Evolutionary conservation across 1,284 basidiomycete genomes (phyloP).

Genomic region (Moniliella sp.): DNA sequence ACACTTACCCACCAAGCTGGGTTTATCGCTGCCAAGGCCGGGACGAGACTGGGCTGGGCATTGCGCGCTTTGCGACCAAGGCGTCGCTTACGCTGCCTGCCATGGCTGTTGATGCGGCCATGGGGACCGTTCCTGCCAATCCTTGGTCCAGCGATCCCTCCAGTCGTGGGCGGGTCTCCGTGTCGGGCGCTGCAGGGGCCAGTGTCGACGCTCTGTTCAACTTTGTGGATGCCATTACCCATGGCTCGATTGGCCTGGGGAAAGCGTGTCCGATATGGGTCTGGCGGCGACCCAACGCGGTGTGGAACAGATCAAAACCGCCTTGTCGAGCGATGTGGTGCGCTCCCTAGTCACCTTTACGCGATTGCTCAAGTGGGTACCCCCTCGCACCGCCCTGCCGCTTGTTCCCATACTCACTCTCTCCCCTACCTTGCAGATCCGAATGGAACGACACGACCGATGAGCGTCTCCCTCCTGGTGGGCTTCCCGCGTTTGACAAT

Average conservation of each 20-base stretch:
- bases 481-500: conserved; percentile 17
- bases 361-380: conserved; percentile 11
- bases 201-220: conserved; percentile 1
- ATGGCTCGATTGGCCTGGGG: background rate
- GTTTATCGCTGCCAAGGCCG: no score
- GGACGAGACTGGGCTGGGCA: no score
- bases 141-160: no score
- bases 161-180: no score
- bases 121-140: background rate
- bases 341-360: conserved; percentile 11
- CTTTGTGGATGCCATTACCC: background rate
- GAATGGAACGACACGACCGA: conserved; percentile 17
- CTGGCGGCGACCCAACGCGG: conserved; percentile 16
- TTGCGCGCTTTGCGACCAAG: background rate
- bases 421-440: conserved; percentile 3
- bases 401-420: background rate
- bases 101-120: background rate
- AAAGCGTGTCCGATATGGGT: conserved; percentile 10
- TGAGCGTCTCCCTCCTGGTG: conserved; percentile 18
- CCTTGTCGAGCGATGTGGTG: conserved; percentile 16
- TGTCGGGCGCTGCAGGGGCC: background rate
- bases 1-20: no score
- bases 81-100: background rate
- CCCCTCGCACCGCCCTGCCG: background rate
- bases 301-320: conserved; percentile 12